These are phyloP conservation scores for Venustampulla echinocandica DNA, from an alignment of 495 filamentous ascomycete species.

Conservation along the genomic window DNA sequence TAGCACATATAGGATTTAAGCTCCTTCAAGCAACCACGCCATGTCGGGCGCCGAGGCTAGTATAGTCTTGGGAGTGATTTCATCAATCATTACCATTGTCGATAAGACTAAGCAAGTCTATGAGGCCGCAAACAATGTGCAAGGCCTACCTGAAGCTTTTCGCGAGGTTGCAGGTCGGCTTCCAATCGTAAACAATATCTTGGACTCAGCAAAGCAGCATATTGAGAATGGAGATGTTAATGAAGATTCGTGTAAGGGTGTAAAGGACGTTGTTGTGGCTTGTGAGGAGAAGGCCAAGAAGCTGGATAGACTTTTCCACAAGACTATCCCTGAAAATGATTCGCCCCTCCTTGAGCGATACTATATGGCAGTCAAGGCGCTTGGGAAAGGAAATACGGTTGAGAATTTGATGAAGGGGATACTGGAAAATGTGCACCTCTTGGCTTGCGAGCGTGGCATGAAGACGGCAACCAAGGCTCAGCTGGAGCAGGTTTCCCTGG, in stretches of 20 bases:
- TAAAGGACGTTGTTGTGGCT: conserved; percentile 15
- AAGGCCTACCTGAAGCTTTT: conserved; percentile 25
- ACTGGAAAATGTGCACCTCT: conserved; percentile 22
- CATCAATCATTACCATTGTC: conserved; percentile 23
- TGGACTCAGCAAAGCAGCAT: conserved; percentile 12
- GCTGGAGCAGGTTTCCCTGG: conserved; percentile 9
- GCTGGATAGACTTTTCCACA: conserved; percentile 19
- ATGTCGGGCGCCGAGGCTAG: conserved; percentile 27
- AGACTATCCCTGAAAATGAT: conserved; percentile 14
- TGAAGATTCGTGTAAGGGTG: conserved; percentile 14
- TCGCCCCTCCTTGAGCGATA: conserved; percentile 15
- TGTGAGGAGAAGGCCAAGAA: conserved; percentile 20
- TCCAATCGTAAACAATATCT: conserved; percentile 19
- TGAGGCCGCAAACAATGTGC: conserved; percentile 17
- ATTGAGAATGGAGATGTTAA: conserved; percentile 11
- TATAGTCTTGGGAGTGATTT: conserved; percentile 19
- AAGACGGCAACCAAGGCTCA: conserved; percentile 9
- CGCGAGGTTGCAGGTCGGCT: conserved; percentile 23
- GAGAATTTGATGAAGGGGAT: conserved; percentile 26
- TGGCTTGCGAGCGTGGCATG: conserved; percentile 13
- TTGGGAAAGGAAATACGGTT: conserved; percentile 22
- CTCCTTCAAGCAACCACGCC: no score
- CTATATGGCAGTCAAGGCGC: conserved; percentile 10
- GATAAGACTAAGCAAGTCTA: conserved; percentile 23
- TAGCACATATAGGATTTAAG: no score